Percentiles rank a stretch among this genome's conserved stretches.
Evolutionary conservation across 805 yeast genomes (phyloP).

Genomic region (Starmera amethionina): DNA sequence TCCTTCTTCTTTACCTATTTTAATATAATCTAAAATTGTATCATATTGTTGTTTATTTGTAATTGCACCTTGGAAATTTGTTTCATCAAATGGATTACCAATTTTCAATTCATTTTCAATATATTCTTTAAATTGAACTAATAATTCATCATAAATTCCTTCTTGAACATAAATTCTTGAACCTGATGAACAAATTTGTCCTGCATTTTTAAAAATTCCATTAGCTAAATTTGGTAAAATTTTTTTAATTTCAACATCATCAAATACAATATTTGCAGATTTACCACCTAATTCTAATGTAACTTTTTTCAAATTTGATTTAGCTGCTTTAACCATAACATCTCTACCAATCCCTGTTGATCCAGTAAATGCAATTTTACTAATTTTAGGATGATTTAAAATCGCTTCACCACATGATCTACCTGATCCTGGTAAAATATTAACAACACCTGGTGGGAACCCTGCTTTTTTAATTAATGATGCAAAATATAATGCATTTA

Average conservation of each 20-base stretch:
- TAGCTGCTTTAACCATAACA: constrained; percentile 62
- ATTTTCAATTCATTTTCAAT: constrained; percentile 48
- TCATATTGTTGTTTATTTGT: constrained; percentile 60
- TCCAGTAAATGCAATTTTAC: constrained; percentile 76
- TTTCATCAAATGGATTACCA: constrained; percentile 67
- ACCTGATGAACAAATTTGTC: constrained; percentile 80
- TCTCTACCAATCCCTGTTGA: constrained; percentile 68
- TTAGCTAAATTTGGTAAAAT: constrained; percentile 40
- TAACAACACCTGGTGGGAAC: constrained; percentile 66
- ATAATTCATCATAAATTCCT: constrained; percentile 53
- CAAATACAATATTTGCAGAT: constrained; percentile 66
- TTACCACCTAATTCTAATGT: constrained; percentile 81
- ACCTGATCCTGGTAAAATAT: constrained; percentile 70
- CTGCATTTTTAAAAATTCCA: constrained; percentile 73
- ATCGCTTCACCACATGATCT: constrained; percentile 64
- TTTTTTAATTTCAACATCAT: constrained; percentile 51
- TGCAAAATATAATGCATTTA: constrained; percentile 59
- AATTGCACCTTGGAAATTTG: constrained; percentile 69
- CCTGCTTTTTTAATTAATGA: constrained; percentile 57
- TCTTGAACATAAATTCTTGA: constrained; percentile 72
- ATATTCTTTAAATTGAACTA: constrained; percentile 47
- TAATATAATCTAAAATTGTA: constrained; percentile 58
- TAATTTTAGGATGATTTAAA: constrained; percentile 56
- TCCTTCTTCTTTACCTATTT: constrained; percentile 57
- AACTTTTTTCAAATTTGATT: constrained; percentile 66